A percentile compares a stretch with the other conserved stretches of the same genome.
phyloP scores from a whole-genome alignment of 768 basidiomycete species.

The Podaxis sp. region DNA sequence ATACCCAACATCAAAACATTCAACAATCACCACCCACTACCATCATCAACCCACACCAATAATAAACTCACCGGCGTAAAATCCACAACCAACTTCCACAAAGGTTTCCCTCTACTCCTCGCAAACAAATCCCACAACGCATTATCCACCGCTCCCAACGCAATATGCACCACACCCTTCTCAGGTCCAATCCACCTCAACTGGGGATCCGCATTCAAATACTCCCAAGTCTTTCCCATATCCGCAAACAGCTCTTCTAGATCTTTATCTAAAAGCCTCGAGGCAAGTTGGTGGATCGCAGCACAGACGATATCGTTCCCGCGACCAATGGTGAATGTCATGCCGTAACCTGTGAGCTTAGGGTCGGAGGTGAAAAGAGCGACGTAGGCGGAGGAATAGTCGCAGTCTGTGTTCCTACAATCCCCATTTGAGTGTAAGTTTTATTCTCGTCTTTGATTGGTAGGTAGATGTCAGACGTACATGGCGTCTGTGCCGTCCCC shows the following conservation, averaged over 20 bases:
- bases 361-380: constrained; percentile 64
- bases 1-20: not conserved
- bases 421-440: not conserved
- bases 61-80: constrained; percentile 61
- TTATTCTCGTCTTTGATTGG: not conserved
- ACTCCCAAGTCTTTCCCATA: constrained; percentile 92
- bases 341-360: constrained; percentile 80
- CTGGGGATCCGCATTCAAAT: constrained; percentile 84
- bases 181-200: constrained; percentile 95
- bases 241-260: constrained; percentile 78
- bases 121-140: constrained; percentile 95
- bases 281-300: constrained; percentile 76
- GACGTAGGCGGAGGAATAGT: constrained; percentile 93
- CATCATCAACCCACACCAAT: not conserved
- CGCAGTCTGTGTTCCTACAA: constrained; percentile 89
- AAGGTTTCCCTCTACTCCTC: constrained; percentile 70
- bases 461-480: constrained; percentile 31
- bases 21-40: not conserved
- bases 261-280: constrained; percentile 78
- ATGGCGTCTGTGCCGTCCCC: constrained; percentile 95
- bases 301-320: constrained; percentile 88
- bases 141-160: constrained; percentile 84
- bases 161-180: constrained; percentile 93
- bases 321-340: constrained; percentile 93
- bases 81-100: constrained; percentile 93